Conservation (phyloP, 1,284 basidiomycete species). For the Grifola frondosa region DNA sequence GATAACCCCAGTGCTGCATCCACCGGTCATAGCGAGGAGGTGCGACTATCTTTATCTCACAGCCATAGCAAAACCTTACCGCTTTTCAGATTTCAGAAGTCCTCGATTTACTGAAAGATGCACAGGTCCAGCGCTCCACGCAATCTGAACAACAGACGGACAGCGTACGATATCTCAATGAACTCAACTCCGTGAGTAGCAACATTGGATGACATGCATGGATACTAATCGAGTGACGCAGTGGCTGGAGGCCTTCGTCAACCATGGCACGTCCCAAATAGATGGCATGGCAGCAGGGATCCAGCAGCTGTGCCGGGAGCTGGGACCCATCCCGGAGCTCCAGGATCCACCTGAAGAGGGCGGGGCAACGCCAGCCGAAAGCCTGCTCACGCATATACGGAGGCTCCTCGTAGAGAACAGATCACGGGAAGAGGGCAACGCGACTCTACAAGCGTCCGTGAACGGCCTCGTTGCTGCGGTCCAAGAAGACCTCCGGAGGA, state of each 20-base stretch:
- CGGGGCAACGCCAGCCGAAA: conserved; percentile 6
- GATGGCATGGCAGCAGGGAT: conserved; percentile 60
- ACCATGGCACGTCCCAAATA: conserved; percentile 69
- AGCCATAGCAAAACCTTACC: neutral
- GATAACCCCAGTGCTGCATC: no score
- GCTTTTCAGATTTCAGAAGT: conserved; percentile 42
- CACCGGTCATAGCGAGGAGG: no score
- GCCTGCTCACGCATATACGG: conserved; percentile 42
- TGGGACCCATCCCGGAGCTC: conserved; percentile 36
- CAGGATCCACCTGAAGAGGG: conserved; percentile 14
- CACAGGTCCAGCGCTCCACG: conserved; percentile 44
- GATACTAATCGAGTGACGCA: conserved; percentile 25
- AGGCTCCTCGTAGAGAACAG: conserved; percentile 41
- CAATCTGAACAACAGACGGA: conserved; percentile 65
- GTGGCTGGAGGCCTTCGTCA: conserved; percentile 85
- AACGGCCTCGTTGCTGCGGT: conserved; percentile 46
- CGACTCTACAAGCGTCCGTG: conserved; percentile 45
- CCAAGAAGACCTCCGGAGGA: conserved; percentile 36
- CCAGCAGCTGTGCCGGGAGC: conserved; percentile 55
- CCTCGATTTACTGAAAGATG: conserved; percentile 43
- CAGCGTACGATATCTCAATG: conserved; percentile 70
- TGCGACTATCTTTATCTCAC: conserved; percentile 2
- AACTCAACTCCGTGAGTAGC: conserved; percentile 60
- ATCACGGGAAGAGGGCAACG: conserved; percentile 42
- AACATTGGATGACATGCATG: neutral